These are phyloP conservation scores for Nicotiana tomentosiformis DNA, from an alignment of 257 asterid species.

Conservation along the genomic window DNA sequence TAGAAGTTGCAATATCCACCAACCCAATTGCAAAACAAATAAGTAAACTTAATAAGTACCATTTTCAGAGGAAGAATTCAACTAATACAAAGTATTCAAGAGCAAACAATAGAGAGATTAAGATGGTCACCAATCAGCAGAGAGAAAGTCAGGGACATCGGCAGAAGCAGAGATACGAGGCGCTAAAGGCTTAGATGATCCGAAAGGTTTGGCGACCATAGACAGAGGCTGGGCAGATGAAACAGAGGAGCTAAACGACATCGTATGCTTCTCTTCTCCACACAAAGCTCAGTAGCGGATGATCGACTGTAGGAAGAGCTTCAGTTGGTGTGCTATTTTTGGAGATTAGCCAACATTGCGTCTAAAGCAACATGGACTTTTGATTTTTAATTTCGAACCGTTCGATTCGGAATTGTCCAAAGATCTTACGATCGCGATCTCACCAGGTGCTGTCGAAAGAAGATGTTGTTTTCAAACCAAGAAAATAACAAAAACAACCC, in stretches of 20 bases:
- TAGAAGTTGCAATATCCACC: background rate
- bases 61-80: background rate
- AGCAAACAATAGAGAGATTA: background rate
- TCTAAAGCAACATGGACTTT: background rate
- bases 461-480: too few relatives aligned
- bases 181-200: slow-evolving; percentile 18
- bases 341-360: background rate
- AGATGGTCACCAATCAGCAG: slow-evolving; percentile 62
- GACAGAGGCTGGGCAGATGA: slow-evolving; percentile 11
- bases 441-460: background rate
- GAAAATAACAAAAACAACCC: too few relatives aligned
- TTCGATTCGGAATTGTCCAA: background rate
- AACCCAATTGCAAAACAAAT: background rate
- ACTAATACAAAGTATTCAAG: background rate
- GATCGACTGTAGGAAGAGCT: background rate
- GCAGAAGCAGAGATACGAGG: slow-evolving; percentile 62
- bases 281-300: background rate
- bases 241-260: slow-evolving; percentile 50
- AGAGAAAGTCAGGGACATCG: slow-evolving; percentile 77
- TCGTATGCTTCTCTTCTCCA: slow-evolving; percentile 19
- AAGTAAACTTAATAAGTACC: background rate
- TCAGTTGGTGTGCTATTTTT: background rate
- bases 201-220: slow-evolving; percentile 20
- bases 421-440: background rate
- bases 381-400: background rate